Conservation (phyloP, 768 basidiomycete genomes). For the Piloderma croceum region DNA sequence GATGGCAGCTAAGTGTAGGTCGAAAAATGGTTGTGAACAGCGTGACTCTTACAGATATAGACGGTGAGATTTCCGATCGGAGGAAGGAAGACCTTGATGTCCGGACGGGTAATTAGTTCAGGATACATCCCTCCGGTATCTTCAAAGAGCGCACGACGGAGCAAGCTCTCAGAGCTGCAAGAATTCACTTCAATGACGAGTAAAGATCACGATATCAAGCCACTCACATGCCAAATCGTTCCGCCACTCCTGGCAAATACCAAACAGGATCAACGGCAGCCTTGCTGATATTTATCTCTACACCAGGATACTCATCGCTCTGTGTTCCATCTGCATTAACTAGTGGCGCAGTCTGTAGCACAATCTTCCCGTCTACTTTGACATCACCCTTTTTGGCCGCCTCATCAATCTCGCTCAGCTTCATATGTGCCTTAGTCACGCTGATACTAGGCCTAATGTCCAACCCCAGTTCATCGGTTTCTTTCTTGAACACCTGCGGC, state of each 20-base stretch:
- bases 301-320: slow-evolving; percentile 59
- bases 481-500: slow-evolving; percentile 59
- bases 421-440: slow-evolving; percentile 89
- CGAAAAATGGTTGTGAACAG: not conserved
- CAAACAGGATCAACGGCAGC: slow-evolving; percentile 96
- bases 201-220: not conserved
- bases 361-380: slow-evolving; percentile 74
- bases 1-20: slow-evolving; percentile 3
- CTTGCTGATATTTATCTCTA: slow-evolving; percentile 86
- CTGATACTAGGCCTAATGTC: slow-evolving; percentile 92
- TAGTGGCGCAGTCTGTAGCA: slow-evolving; percentile 61
- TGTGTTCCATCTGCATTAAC: slow-evolving; percentile 57
- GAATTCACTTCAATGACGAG: slow-evolving; percentile 1
- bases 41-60: slow-evolving; percentile 66
- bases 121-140: slow-evolving; percentile 96
- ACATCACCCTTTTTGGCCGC: slow-evolving; percentile 67
- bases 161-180: slow-evolving; percentile 68
- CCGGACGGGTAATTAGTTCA: slow-evolving; percentile 90
- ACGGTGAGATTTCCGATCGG: slow-evolving; percentile 90
- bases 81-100: slow-evolving; percentile 93
- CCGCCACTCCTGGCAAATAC: slow-evolving; percentile 91
- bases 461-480: slow-evolving; percentile 59
- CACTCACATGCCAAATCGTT: slow-evolving; percentile 86
- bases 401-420: slow-evolving; percentile 84
- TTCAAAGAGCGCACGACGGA: slow-evolving; percentile 91